Base-by-base conservation (phyloP, 352 stramenopile genomes). In the Halophytophthora polymorphica region DNA sequence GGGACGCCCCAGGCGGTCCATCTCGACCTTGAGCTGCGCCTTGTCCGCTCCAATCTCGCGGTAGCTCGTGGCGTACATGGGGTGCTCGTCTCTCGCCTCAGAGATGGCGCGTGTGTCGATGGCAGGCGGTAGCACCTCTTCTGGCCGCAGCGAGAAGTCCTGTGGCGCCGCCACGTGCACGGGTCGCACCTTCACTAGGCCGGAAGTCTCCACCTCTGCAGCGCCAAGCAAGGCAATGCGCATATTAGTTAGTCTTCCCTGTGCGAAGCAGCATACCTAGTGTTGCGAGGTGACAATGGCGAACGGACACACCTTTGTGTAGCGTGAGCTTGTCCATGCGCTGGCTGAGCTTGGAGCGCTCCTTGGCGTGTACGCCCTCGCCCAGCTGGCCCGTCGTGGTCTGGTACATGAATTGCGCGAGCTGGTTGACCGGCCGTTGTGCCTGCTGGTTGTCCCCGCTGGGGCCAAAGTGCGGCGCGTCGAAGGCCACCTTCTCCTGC, bases 381-480 rank as follows among this genome's bases (percentile, higher is more conserved):
- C 79, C 83, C 8, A 90, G 61, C 35, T 49, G 55, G 3, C 75
- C 63, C 33, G 58, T 80, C 14, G 82, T 88, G 15, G 79, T 89
- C 50, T 90, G 72, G 59, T 93, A 90, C 77, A 90, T 93, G 56
- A 90, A 88, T 28, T 89, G 71, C 21, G 70, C 79, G 45, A 89
- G 58, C 14, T 50, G 19, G 12, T 71, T 68, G 5, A 53, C 18
- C 11, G 57, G 42, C 17, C 45, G 56, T 38, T 25, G 50, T 28
- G 63, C 44, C 44, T 71, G 56, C 25, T 74, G 73, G 45, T 78
- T 67, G 47, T 71, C 69, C 37, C 64, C 51, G 14, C 11, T 38
- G 33, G 48, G 55, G 21, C 48, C 50, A 3, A 88, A 51, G 18
- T 69, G 63, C 13, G 83, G 77, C 6, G 78, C 73, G 31, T 88